Base-by-base conservation (phyloP, 2,329 filamentous ascomycete species). In the Talaromyces sp. region DNA sequence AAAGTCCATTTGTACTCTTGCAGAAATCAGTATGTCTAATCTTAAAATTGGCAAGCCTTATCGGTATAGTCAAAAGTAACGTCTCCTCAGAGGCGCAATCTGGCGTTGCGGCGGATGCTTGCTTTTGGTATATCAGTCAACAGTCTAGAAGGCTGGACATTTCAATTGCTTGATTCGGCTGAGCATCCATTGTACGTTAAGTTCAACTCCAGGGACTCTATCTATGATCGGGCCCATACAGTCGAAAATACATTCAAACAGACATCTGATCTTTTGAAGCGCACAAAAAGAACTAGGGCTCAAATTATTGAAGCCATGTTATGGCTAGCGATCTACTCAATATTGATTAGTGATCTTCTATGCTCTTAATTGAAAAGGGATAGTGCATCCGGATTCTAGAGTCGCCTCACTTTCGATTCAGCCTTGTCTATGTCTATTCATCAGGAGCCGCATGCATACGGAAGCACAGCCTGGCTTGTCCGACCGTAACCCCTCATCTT, bases 71-170 rank as follows among this genome's bases (percentile, higher is more conserved):
- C 2, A 3, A 5, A n/a, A 9, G 47, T 45, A n/a, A 50, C 45
- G 1, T 62, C 60, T 52, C 15, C n/a, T 25, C 60, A 52, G 37
- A 33, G 52, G 35, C 43, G 60, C 11, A 52, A 35, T 37, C n/a
- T 62, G 17, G 60, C 60, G 31, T 61, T 61, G 22, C 27, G 41
- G 19, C 59, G 59, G 33, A 61, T 61, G 59, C 35, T 50, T 27
- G 19, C 31, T 45, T 49, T 45, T n/a, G 59, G 31, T n/a, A 52
- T 61, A 50, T 50, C 59, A 6, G 25, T 62, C 31, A 54, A 54
- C 17, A 62, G 60, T 54, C 15, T 62, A 3, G 60, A 62, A 39
- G 33, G 60, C n/a, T 62, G 60, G 60, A 52, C 41, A 25, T 62
- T 62, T 37, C 33, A 54, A 31, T 41, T 52, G 7, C 49, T 62